Evolutionary conservation across 805 yeast genomes (phyloP).

Genomic region (Kazachstania taianensis): DNA sequence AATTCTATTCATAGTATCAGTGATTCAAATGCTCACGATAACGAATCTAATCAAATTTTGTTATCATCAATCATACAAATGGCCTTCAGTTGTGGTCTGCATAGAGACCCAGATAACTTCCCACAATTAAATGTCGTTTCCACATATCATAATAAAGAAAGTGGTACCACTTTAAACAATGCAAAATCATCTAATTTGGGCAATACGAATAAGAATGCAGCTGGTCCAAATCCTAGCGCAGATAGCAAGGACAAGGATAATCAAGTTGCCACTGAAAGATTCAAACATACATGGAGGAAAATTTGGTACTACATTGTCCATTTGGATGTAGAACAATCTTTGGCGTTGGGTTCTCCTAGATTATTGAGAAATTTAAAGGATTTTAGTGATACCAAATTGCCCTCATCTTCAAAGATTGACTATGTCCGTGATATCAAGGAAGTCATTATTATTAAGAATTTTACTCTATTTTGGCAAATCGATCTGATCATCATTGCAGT

Average conservation of each 20-base stretch:
- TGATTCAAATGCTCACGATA: slow-evolving; percentile 32
- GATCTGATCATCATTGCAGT: slow-evolving; percentile 33
- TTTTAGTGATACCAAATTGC: slow-evolving; percentile 36
- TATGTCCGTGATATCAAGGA: slow-evolving; percentile 34
- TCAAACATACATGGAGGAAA: slow-evolving; percentile 45
- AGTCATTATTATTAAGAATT: slow-evolving; percentile 38
- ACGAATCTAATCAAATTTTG: slow-evolving; percentile 47
- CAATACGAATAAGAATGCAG: slow-evolving; percentile 3
- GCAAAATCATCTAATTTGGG: slow-evolving; percentile 2
- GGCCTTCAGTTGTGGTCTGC: slow-evolving; percentile 58
- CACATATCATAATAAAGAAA: slow-evolving; percentile 9
- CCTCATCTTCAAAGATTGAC: slow-evolving; percentile 31
- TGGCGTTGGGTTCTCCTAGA: slow-evolving; percentile 34
- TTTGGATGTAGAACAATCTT: slow-evolving; percentile 35
- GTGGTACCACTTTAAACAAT: slow-evolving; percentile 3
- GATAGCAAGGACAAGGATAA: slow-evolving; percentile 7
- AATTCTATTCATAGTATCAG: slow-evolving; percentile 9
- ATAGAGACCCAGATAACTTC: slow-evolving; percentile 54
- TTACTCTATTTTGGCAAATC: slow-evolving; percentile 37
- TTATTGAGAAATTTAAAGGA: slow-evolving; percentile 30
- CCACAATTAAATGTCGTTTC: slow-evolving; percentile 31
- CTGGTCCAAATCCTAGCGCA: not conserved
- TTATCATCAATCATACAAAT: slow-evolving; percentile 50
- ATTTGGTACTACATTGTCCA: slow-evolving; percentile 43
- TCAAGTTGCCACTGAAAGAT: slow-evolving; percentile 26